A percentile compares a stretch with the other conserved stretches of the same genome.
phyloP scores from a whole-genome alignment of 2,329 filamentous ascomycete species.

The Colletotrichum horii region DNA sequence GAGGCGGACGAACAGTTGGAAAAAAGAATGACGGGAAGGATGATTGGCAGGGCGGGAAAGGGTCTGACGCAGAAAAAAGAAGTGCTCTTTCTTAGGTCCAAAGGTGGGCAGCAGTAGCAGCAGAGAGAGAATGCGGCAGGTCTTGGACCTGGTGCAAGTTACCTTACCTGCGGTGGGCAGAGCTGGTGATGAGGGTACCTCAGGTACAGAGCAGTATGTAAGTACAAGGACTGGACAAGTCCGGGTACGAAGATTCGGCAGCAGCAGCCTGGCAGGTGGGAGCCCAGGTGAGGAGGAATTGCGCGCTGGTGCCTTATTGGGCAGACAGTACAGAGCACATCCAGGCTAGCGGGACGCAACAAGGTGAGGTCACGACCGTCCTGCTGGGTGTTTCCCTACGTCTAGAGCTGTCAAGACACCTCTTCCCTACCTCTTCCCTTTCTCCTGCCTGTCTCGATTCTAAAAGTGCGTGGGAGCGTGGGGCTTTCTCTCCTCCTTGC shows the following conservation, averaged over 20 bases:
- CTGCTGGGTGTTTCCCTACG: neutral
- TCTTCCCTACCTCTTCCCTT: neutral
- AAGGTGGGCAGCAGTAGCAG: neutral
- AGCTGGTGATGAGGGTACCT: neutral
- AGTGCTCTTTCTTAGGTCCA: neutral
- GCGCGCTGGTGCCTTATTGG: neutral
- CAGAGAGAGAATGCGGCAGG: neutral
- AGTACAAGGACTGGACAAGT: no score
- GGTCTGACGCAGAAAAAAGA: slow-evolving; percentile 11
- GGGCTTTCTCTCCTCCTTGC: neutral
- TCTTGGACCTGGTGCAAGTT: neutral
- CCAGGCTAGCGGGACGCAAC: neutral
- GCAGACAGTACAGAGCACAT: neutral
- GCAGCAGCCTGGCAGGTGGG: neutral
- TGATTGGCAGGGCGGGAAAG: slow-evolving; percentile 20
- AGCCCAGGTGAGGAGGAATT: neutral
- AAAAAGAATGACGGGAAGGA: slow-evolving; percentile 10
- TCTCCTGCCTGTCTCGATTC: neutral
- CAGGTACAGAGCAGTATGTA: no score
- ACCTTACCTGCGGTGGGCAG: neutral
- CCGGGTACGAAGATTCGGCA: neutral
- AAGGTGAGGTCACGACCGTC: neutral
- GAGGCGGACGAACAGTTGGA: neutral
- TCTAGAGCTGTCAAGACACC: neutral
- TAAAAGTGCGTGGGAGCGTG: neutral